A percentile compares a stretch with the other conserved stretches of the same genome.
These are phyloP conservation scores for Phaeoacremonium minimum DNA, from an alignment of 2,329 filamentous ascomycete genomes.

Conservation along the genomic window DNA sequence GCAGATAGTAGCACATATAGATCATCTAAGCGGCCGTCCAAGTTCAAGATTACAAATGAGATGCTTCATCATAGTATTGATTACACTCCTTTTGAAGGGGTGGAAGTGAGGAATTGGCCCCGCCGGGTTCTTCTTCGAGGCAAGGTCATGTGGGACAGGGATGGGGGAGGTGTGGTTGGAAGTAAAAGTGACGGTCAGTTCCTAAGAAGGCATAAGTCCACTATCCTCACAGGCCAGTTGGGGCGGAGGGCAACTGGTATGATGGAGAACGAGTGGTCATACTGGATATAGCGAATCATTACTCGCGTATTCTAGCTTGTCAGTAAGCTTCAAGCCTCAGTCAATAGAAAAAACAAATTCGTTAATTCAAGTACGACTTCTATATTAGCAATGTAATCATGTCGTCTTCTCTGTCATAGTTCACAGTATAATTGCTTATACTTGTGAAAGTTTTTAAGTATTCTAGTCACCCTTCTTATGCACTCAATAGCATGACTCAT, in stretches of 20 bases:
- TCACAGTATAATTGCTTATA: too few relatives aligned
- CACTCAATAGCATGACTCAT: too few relatives aligned
- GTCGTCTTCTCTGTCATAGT: too few relatives aligned
- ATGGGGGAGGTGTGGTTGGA: constrained; percentile 44
- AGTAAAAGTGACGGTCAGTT: constrained; percentile 44
- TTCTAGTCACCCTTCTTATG: too few relatives aligned
- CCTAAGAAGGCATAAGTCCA: constrained; percentile 16
- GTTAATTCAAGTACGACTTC: too few relatives aligned
- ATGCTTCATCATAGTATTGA: constrained; percentile 59
- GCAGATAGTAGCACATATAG: not conserved
- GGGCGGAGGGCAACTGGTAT: constrained; percentile 5
- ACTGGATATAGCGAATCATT: constrained; percentile 9
- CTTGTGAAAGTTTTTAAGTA: too few relatives aligned
- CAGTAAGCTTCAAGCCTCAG: too few relatives aligned
- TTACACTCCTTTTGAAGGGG: constrained; percentile 59
- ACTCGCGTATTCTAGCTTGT: too few relatives aligned
- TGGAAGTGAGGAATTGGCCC: constrained; percentile 54
- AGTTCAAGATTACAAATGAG: constrained; percentile 38
- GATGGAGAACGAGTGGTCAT: constrained; percentile 8
- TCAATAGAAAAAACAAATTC: too few relatives aligned
- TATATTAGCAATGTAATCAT: too few relatives aligned
- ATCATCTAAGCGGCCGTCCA: constrained; percentile 14
- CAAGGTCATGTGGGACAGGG: constrained; percentile 52
- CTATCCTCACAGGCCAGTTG: constrained; percentile 9
- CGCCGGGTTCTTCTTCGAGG: constrained; percentile 56